Percentiles rank a stretch among this genome's conserved stretches.
These are phyloP conservation scores for Candida tibetensis DNA, from an alignment of 805 yeast species.

Conservation along the genomic window DNA sequence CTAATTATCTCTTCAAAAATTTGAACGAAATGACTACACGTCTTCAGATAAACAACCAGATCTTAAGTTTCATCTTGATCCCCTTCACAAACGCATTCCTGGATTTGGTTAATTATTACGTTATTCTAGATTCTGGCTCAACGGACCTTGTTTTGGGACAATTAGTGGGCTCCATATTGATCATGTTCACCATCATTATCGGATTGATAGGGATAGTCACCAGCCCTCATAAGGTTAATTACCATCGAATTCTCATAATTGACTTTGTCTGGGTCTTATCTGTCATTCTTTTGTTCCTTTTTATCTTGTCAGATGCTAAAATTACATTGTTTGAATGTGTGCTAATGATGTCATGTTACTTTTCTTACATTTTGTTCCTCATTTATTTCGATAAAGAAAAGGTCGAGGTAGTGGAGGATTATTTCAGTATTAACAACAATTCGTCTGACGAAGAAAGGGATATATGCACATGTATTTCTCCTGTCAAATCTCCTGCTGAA, in stretches of 20 bases:
- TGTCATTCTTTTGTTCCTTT: slow-evolving; percentile 24
- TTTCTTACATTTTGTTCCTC: slow-evolving; percentile 24
- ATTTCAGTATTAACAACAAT: neutral
- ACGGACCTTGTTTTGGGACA: slow-evolving; percentile 38
- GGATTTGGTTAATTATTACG: slow-evolving; percentile 35
- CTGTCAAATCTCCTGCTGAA: slow-evolving; percentile 6
- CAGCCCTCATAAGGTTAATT: slow-evolving; percentile 22
- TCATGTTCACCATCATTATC: slow-evolving; percentile 32
- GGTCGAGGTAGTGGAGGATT: slow-evolving; percentile 1
- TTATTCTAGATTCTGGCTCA: slow-evolving; percentile 25
- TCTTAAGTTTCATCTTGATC: slow-evolving; percentile 32
- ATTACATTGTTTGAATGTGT: slow-evolving; percentile 31
- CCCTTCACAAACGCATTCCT: slow-evolving; percentile 39
- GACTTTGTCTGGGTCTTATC: slow-evolving; percentile 31
- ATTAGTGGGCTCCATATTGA: slow-evolving; percentile 32
- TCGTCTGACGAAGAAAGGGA: slow-evolving; percentile 11
- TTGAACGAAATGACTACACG: slow-evolving; percentile 25
- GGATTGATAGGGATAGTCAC: slow-evolving; percentile 27
- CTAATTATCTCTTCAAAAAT: slow-evolving; percentile 32
- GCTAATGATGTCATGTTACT: slow-evolving; percentile 22
- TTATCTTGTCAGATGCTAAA: slow-evolving; percentile 32
- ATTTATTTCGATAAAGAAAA: slow-evolving; percentile 10
- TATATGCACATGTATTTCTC: slow-evolving; percentile 1
- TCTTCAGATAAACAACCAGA: slow-evolving; percentile 24
- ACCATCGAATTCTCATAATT: slow-evolving; percentile 17